Percentiles rank a stretch among this genome's conserved stretches.
These are phyloP conservation scores for Nidula niveotomentosa DNA, from an alignment of 1,284 basidiomycete genomes.

Conservation along the genomic window DNA sequence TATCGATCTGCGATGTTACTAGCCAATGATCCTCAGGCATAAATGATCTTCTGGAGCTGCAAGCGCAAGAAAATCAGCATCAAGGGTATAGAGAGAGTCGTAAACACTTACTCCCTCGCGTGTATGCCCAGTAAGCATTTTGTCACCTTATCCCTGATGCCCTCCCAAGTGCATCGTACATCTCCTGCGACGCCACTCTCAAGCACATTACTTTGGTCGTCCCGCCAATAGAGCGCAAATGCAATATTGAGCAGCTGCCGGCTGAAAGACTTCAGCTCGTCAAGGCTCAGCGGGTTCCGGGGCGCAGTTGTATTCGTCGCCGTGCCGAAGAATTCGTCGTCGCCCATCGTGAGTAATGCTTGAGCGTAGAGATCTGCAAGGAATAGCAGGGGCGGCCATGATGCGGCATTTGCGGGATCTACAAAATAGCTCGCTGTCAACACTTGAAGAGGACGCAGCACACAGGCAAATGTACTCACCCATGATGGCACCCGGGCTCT, in stretches of 20 bases:
- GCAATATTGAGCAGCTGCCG: constrained; percentile 76
- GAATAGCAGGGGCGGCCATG: constrained; percentile 75
- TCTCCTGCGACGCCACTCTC: constrained; percentile 39
- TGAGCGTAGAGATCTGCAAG: constrained; percentile 86
- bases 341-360: constrained; percentile 88
- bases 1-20: constrained; percentile 74
- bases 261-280: constrained; percentile 78
- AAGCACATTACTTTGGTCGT: constrained; percentile 44
- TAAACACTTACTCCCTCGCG: constrained; percentile 78
- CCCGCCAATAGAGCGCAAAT: constrained; percentile 81
- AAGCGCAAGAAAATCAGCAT: constrained; percentile 5
- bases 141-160: constrained; percentile 72
- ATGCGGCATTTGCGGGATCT: constrained; percentile 45
- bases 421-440: constrained; percentile 9
- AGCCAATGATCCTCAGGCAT: constrained; percentile 87
- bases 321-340: constrained; percentile 91
- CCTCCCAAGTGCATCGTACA: constrained; percentile 52
- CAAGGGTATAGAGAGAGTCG: background rate
- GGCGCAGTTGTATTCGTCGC: constrained; percentile 22
- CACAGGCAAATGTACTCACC: constrained; percentile 30
- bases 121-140: constrained; percentile 79
- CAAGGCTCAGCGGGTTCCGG: constrained; percentile 78
- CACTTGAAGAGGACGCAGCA: background rate
- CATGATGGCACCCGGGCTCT: constrained; percentile 35
- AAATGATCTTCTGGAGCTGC: constrained; percentile 81